Evolutionary conservation across 1,139 yeast genomes (phyloP), one percentile per base, ranked within the genome.

Genomic region (Debaryomyces robertsiae): DNA sequence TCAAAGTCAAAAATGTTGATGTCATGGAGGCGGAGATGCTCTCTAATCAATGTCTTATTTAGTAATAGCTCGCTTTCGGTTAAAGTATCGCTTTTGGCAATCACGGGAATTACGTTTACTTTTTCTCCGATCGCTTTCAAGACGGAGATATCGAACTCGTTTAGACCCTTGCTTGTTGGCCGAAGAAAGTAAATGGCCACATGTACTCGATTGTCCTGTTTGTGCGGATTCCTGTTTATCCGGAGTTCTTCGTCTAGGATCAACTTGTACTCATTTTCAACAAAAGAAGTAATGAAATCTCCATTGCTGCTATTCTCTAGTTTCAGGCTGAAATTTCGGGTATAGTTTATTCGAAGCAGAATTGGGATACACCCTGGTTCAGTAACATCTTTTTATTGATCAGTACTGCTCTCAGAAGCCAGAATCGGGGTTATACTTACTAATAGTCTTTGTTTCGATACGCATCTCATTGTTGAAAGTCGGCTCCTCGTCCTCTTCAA

Each of bases 121-220:
- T 73, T 72, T 22, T 65, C 57, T 5, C 81, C 66, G 17, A 83
- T 61, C 32, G 55, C 60, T 45, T 69, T 69, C 80, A 83, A 77
- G 31, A 75, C 62, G 32, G 65, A 66, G 27, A 81, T 65, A 49
- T 77, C 82, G 38, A 66, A 51, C 13, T 60, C 60, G 42, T 52
- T 59, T 36, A 73, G 55, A 60, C 82, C 82, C 50, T 73, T 77
- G 19, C 79, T 74, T 1, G 78, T 79, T 14, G 87, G 79, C 41
- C 75, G 71, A 31, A 84, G 64, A 50, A 83, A 81, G 53, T 81
- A 81, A 30, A 83, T 54, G 40, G 82, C 77, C 16, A 73, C 83
- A 58, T 84, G 90, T 32, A 84, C 77, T 46, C 89, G 63, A 16
- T 75, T 73, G 57, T 84, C 90, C 42, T 66, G 69, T 43, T 69